Conservation (phyloP, 2,329 filamentous ascomycete genomes). For the Boeremia exigua region DNA sequence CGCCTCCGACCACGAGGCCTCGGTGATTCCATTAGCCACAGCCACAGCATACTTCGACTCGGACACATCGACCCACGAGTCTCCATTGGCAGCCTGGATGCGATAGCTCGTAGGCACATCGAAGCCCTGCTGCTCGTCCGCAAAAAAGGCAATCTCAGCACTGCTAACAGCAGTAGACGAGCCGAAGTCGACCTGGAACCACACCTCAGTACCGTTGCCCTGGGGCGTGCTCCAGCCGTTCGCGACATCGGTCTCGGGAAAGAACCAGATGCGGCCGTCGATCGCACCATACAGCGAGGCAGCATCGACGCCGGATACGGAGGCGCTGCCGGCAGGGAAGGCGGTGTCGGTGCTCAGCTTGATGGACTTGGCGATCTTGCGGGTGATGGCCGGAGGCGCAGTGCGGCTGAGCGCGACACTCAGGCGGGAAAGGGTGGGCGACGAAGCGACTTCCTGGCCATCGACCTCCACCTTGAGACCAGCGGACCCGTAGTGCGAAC, state of each 20-base stretch:
- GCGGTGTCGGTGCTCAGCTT: slow-evolving; percentile 39
- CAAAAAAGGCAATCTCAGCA: slow-evolving; percentile 50
- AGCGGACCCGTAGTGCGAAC: slow-evolving; percentile 38
- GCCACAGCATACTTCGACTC: slow-evolving; percentile 26
- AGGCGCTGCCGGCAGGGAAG: slow-evolving; percentile 44
- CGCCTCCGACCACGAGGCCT: slow-evolving; percentile 36
- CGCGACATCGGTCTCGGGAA: slow-evolving; percentile 41
- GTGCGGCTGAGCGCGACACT: slow-evolving; percentile 26
- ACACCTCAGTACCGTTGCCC: slow-evolving; percentile 38
- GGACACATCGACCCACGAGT: slow-evolving; percentile 39
- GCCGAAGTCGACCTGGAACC: slow-evolving; percentile 50
- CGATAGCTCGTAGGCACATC: slow-evolving; percentile 39
- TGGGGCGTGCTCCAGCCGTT: slow-evolving; percentile 49
- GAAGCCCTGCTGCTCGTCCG: slow-evolving; percentile 35
- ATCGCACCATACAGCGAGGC: slow-evolving; percentile 46
- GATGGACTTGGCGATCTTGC: slow-evolving; percentile 46
- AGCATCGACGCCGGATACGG: slow-evolving; percentile 28
- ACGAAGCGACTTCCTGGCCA: slow-evolving; percentile 41
- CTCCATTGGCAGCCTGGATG: slow-evolving; percentile 33
- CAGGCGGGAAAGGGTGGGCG: slow-evolving; percentile 34
- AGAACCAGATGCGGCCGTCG: slow-evolving; percentile 52
- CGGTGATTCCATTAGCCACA: slow-evolving; percentile 49
- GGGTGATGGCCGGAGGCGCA: slow-evolving; percentile 33
- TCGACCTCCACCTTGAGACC: slow-evolving; percentile 48
- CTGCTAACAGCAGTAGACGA: slow-evolving; percentile 30